A percentile compares a stretch with the other conserved stretches of the same genome.
These are phyloP conservation scores for Saturnispora serradocipensis DNA, from an alignment of 805 yeast genomes.

Conservation along the genomic window DNA sequence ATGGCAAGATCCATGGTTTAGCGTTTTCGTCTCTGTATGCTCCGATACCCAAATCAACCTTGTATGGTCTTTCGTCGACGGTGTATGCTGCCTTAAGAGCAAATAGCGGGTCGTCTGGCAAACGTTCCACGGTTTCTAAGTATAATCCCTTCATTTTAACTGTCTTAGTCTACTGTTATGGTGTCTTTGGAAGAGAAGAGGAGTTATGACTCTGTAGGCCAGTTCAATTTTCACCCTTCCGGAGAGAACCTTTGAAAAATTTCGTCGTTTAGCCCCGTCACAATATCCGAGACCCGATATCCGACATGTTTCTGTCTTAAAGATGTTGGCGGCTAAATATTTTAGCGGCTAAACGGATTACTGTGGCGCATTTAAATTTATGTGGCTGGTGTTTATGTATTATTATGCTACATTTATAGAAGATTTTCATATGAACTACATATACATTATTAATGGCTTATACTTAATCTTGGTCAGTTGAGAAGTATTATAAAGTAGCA, in stretches of 20 bases:
- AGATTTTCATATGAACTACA: too few species aligned
- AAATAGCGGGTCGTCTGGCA: slow-evolving; percentile 85
- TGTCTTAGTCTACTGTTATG: not conserved
- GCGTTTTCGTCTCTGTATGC: slow-evolving; percentile 92
- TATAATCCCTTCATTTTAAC: slow-evolving; percentile 18
- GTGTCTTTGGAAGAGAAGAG: not conserved
- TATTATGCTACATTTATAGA: too few species aligned
- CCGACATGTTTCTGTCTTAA: not conserved
- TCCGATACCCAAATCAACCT: slow-evolving; percentile 85
- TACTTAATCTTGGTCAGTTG: too few species aligned
- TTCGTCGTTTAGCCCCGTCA: too few species aligned
- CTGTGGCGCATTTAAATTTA: not conserved
- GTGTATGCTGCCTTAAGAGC: slow-evolving; percentile 62
- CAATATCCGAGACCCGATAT: not conserved
- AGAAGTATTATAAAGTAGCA: not conserved
- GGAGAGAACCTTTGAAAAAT: not conserved
- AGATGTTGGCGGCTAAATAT: not conserved
- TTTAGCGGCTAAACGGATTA: not conserved
- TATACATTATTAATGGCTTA: not conserved
- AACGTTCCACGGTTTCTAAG: slow-evolving; percentile 37
- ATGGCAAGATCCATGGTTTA: slow-evolving; percentile 81
- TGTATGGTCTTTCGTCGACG: slow-evolving; percentile 48
- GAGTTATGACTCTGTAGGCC: not conserved
- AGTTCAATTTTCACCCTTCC: not conserved
- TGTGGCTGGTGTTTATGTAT: not conserved